These are phyloP conservation scores for Spiraea crenata DNA, from an alignment of 331 rosid species.

Conservation along the genomic window DNA sequence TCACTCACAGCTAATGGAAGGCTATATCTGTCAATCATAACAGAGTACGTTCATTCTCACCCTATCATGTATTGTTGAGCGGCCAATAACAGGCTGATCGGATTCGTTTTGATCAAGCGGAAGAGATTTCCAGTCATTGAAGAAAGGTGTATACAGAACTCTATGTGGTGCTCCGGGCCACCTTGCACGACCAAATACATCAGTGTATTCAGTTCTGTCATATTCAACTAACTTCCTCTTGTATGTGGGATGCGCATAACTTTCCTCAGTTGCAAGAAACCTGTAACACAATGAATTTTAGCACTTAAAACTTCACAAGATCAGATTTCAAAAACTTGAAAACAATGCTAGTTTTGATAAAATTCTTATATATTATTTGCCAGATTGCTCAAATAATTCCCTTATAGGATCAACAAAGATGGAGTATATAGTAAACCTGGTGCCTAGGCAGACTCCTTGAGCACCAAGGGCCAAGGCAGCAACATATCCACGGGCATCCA, in stretches of 20 bases:
- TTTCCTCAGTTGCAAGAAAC: slow-evolving; percentile 78
- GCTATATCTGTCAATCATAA: neutral
- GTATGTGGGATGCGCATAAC: slow-evolving; percentile 78
- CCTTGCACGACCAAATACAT: slow-evolving; percentile 78
- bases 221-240: slow-evolving; percentile 67
- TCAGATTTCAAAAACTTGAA: no score
- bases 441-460: slow-evolving; percentile 69
- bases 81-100: slow-evolving; percentile 58
- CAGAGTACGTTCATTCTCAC: slow-evolving; percentile 28
- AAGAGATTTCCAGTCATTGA: slow-evolving; percentile 49
- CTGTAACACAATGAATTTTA: slow-evolving; percentile 32
- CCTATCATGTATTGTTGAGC: slow-evolving; percentile 60
- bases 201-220: slow-evolving; percentile 62
- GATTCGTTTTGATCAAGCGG: slow-evolving; percentile 50
- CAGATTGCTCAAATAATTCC: slow-evolving; percentile 10
- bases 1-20: neutral
- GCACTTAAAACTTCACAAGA: no score
- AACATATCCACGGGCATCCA: slow-evolving; percentile 75
- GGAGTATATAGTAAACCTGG: slow-evolving; percentile 52
- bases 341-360: no score
- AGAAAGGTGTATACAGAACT: slow-evolving; percentile 62
- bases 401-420: neutral
- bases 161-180: slow-evolving; percentile 85
- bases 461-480: slow-evolving; percentile 95
- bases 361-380: no score